These are phyloP conservation scores for Casuarina equisetifolia DNA, from an alignment of 306 rosid species.

Conservation along the genomic window DNA sequence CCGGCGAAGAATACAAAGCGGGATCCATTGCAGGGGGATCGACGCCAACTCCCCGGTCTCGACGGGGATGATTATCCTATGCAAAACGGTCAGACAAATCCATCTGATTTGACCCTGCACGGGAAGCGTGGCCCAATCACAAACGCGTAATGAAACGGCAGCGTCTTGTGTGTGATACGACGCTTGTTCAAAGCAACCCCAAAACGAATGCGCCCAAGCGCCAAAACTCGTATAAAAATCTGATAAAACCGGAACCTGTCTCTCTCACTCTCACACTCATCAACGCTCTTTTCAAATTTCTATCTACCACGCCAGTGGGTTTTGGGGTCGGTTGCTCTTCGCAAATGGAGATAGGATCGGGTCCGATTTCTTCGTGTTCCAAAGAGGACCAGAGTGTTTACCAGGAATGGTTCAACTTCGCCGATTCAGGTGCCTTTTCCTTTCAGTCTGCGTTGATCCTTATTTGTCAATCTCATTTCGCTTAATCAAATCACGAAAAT, in stretches of 20 bases:
- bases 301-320: not conserved
- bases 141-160: not conserved
- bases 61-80: slow-evolving; percentile 6
- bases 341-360: slow-evolving; percentile 56
- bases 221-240: slow-evolving; percentile 27
- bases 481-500: not conserved
- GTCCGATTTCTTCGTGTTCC: slow-evolving; percentile 38
- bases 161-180: not conserved
- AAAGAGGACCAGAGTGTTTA: slow-evolving; percentile 63
- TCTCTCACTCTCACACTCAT: not conserved
- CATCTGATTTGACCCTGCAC: not conserved
- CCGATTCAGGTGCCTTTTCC: slow-evolving; percentile 66
- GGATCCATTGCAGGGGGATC: slow-evolving; percentile 1
- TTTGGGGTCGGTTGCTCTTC: not conserved
- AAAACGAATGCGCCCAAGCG: slow-evolving; percentile 19
- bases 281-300: slow-evolving; percentile 3
- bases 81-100: slow-evolving; percentile 2
- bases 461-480: not conserved
- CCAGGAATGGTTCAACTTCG: slow-evolving; percentile 77
- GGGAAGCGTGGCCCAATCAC: not conserved
- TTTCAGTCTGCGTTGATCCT: not conserved
- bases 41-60: not conserved
- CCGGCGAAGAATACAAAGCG: not conserved
- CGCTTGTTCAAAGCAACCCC: not conserved
- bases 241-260: not conserved